phyloP scores from a whole-genome alignment of 176 grass and related monocot genomes.

The Tillandsia leiboldiana region DNA sequence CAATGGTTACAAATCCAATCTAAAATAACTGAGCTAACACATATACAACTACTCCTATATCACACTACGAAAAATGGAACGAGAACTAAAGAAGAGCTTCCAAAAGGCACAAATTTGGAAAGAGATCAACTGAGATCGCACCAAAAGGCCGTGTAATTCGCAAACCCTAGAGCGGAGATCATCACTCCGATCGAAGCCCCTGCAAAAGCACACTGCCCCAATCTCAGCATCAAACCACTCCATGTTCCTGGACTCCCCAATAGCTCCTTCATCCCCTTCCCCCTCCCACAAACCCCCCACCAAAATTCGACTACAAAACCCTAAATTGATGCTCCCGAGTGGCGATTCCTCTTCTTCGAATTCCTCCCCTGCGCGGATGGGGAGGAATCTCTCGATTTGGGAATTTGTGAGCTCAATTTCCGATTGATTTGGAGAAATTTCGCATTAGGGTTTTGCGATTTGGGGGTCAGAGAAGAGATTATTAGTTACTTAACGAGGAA shows the following conservation, averaged over 20 bases:
- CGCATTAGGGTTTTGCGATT: too few species aligned
- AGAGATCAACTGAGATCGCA: conserved; percentile 13
- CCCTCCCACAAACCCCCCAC: neutral
- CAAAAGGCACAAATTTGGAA: too few species aligned
- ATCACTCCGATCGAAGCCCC: conserved; percentile 70
- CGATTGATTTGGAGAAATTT: neutral
- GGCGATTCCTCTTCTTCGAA: neutral
- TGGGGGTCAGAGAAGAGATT: too few species aligned
- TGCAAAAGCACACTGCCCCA: conserved; percentile 64
- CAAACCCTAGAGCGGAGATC: conserved; percentile 65
- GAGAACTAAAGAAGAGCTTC: neutral
- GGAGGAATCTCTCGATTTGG: neutral
- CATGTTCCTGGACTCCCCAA: conserved; percentile 75
- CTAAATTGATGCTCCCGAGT: neutral
- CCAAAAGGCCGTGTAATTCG: conserved; percentile 96
- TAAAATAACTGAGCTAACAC: too few species aligned
- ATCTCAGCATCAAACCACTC: conserved; percentile 64
- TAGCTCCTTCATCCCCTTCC: conserved; percentile 42
- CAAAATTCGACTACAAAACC: neutral
- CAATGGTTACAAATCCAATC: too few species aligned
- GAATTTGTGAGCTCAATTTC: neutral
- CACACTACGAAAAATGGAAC: neutral
- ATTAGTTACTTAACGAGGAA: too few species aligned
- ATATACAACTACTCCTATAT: too few species aligned
- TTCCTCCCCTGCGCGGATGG: neutral